Evolutionary conservation across 2,329 filamentous ascomycete species (phyloP), one percentile per base, ranked within the genome.

Genomic region (Aspergillus glaucus): DNA sequence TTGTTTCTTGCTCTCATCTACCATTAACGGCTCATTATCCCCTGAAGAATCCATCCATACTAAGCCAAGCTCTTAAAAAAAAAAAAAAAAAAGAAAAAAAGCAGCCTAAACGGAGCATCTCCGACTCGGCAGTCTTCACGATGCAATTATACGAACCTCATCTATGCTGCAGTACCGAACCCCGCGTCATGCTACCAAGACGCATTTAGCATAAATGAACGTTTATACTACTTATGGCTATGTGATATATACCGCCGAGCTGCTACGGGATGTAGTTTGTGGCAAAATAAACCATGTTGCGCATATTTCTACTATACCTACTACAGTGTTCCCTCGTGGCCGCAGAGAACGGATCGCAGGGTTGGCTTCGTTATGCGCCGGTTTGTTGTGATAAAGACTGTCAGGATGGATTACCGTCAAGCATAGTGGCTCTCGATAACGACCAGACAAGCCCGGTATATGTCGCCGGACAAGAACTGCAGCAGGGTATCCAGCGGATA

Each of bases 321-420:
- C 34, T 30, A 15, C 15, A 15, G 34, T 43, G 17, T 21, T 17
- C 49, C n/a, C 17, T 52, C 34, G 49, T 41, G 9, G 64, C 65
- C 41, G 81, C 80, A 36, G 83, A 87, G 57, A 76, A 79, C 58
- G 84, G 84, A 9, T 66, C 82, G 21, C 69, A 77, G 49, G 83
- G 72, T 43, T 87, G 84, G 84, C 65, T 86, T 48, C 76, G 84
- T 44, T 86, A 86, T 61, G 81, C 82, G 28, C 72, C 75, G 7
- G 59, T 84, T 12, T 66, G 74, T 4, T 53, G 66, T 46, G 64
- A 69, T 22, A 58, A 63, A 9, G 61, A 57, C 44, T 68, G 72
- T 43, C 64, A 66, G 36, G 19, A 40, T 19, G 37, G 8, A 6
- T 15, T 40, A 10, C 37, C 37, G 15, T 12, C 37, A 2, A 40